Conservation (phyloP, 257 asterid species). For the Phtheirospermum japonicum region DNA sequence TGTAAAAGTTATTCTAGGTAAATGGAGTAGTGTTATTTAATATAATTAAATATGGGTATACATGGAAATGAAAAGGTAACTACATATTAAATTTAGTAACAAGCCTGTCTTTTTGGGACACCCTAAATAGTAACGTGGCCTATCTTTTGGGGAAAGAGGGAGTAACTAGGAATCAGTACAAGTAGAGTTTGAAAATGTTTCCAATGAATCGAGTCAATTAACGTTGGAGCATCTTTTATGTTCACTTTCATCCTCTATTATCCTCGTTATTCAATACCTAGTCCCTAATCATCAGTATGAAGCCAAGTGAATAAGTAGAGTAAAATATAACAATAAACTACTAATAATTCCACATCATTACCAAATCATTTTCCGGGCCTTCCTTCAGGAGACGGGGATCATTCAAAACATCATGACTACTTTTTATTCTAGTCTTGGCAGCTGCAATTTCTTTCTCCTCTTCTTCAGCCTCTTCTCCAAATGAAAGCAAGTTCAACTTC, state of each 20-base stretch:
- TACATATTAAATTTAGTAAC: too few species aligned
- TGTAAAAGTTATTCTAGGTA: too few species aligned
- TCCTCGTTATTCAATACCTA: slow-evolving; percentile 6
- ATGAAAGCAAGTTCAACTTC: slow-evolving; percentile 89
- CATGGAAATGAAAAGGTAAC: too few species aligned
- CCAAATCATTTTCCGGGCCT: slow-evolving; percentile 46
- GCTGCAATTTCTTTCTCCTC: slow-evolving; percentile 82
- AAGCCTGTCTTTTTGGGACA: too few species aligned
- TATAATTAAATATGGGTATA: too few species aligned
- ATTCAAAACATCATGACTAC: slow-evolving; percentile 93
- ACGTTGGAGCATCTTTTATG: slow-evolving; percentile 3
- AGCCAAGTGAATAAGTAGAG: slow-evolving; percentile 16
- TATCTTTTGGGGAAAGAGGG: too few species aligned
- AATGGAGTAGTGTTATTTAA: too few species aligned
- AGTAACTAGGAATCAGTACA: too few species aligned
- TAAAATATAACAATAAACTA: slow-evolving; percentile 14
- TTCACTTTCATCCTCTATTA: slow-evolving; percentile 15
- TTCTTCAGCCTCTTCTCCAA: slow-evolving; percentile 99
- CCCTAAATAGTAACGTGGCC: too few species aligned
- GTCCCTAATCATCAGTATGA: slow-evolving; percentile 15
- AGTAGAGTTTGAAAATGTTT: background rate
- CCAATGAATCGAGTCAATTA: background rate
- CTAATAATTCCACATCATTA: slow-evolving; percentile 28
- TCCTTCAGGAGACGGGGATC: slow-evolving; percentile 96
- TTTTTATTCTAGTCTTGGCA: slow-evolving; percentile 64